These are phyloP conservation scores for Alternaria metachromatica DNA, from an alignment of 2,329 filamentous ascomycete genomes.

Conservation along the genomic window DNA sequence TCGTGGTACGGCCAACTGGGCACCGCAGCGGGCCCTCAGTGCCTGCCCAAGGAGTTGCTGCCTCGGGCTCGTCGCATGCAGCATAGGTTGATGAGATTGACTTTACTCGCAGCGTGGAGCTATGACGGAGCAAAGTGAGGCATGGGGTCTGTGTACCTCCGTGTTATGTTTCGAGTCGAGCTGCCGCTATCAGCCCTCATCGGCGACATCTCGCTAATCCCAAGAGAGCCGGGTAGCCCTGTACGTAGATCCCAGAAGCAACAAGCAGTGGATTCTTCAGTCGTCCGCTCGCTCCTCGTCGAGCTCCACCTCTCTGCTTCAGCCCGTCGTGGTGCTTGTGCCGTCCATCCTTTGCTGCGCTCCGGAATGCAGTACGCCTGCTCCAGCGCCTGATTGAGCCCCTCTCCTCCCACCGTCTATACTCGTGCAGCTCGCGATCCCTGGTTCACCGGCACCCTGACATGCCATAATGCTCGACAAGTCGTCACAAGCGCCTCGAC, in stretches of 20 bases:
- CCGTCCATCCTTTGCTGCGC: conserved; percentile 27
- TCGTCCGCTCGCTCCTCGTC: conserved; percentile 38
- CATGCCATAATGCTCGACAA: conserved; percentile 52
- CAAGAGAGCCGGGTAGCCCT: conserved; percentile 38
- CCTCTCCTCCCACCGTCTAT: conserved; percentile 25
- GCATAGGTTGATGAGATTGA: conserved; percentile 1
- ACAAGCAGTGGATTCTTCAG: conserved; percentile 42
- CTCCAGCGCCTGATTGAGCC: conserved; percentile 28
- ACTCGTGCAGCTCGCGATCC: conserved; percentile 31
- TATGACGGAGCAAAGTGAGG: conserved; percentile 32
- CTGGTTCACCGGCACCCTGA: conserved; percentile 35
- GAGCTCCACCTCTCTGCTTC: conserved; percentile 39
- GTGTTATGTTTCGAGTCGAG: conserved; percentile 41
- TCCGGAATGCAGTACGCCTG: conserved; percentile 29
- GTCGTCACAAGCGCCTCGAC: conserved; percentile 45
- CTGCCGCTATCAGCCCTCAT: conserved; percentile 43
- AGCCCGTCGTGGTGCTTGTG: conserved; percentile 35
- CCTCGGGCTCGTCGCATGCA: conserved; percentile 6
- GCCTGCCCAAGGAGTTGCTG: not conserved
- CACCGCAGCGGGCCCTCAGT: conserved; percentile 24
- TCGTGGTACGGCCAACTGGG: conserved; percentile 25
- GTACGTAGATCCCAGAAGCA: conserved; percentile 41
- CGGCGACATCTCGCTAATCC: conserved; percentile 43
- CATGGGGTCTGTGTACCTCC: conserved; percentile 39
- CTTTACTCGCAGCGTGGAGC: conserved; percentile 18